Percentiles rank a stretch among this genome's conserved stretches.
phyloP scores from a whole-genome alignment of 78 protist species.

The Creolimax fragrantissima region DNA sequence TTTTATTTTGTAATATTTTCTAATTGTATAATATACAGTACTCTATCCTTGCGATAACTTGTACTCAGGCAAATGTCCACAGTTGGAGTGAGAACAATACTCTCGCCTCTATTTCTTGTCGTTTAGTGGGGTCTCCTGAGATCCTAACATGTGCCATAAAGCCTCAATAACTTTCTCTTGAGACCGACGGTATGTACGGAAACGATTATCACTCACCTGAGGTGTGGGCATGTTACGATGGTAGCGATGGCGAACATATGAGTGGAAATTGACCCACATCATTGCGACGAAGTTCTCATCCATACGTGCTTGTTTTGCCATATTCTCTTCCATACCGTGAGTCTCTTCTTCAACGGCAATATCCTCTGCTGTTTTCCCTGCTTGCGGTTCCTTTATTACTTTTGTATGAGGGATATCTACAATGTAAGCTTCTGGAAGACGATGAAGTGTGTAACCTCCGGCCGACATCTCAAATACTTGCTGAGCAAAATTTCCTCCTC shows the following conservation, averaged over 20 bases:
- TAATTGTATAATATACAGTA: not conserved
- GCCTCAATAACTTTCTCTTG: not conserved
- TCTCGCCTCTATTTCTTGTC: not conserved
- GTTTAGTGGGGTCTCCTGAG: not conserved
- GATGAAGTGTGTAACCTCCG: slow-evolving; percentile 6
- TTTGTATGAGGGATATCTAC: slow-evolving; percentile 16
- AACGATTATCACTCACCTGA: not conserved
- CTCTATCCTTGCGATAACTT: not conserved
- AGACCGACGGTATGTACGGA: not conserved
- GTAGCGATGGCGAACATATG: not conserved
- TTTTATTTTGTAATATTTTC: not conserved
- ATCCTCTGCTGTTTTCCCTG: not conserved
- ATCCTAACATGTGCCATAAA: slow-evolving; percentile 19
- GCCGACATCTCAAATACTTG: slow-evolving; percentile 31
- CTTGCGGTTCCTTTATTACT: not conserved
- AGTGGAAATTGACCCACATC: slow-evolving; percentile 4
- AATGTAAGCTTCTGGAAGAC: slow-evolving; percentile 17
- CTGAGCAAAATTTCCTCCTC: slow-evolving; percentile 36
- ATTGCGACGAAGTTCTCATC: not conserved
- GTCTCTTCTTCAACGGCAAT: not conserved
- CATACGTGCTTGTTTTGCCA: not conserved
- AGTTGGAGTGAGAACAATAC: not conserved
- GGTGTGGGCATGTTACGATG: not conserved
- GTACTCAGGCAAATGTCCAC: not conserved
- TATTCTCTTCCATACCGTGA: not conserved